Evolutionary conservation across 208 protist species (phyloP).

Genomic region (Leishmania braziliensis): DNA sequence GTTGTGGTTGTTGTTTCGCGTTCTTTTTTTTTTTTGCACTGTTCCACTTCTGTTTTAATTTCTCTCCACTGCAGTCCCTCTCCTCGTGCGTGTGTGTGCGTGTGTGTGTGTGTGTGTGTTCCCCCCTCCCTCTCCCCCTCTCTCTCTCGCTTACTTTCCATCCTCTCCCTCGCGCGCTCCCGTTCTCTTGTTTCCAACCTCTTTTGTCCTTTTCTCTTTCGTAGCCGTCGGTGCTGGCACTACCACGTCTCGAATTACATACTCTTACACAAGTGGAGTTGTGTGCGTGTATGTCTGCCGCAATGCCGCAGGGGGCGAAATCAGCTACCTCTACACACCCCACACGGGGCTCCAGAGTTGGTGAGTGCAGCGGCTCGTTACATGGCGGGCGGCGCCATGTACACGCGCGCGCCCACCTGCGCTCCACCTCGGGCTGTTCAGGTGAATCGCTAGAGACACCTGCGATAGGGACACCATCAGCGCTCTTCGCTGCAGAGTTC

Average conservation of each 20-base stretch:
- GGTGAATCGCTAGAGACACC: background rate
- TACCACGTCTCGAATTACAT: background rate
- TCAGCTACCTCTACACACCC: background rate
- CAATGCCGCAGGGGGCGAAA: background rate
- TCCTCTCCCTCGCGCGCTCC: background rate
- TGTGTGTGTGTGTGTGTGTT: background rate
- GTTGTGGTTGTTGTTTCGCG: background rate
- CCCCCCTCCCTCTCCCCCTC: background rate
- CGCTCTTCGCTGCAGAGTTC: background rate
- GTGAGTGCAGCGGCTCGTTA: background rate
- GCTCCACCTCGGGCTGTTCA: slow-evolving; percentile 5
- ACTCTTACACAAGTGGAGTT: background rate
- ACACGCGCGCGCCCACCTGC: slow-evolving; percentile 3
- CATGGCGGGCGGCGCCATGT: slow-evolving; percentile 26
- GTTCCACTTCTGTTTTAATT: background rate
- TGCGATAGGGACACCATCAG: background rate
- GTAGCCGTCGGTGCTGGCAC: background rate
- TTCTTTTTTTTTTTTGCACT: background rate
- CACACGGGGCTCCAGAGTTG: background rate
- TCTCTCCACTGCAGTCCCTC: background rate
- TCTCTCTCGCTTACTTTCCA: background rate
- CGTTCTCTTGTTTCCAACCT: slow-evolving; percentile 8
- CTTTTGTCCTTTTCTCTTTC: background rate
- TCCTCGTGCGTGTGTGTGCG: background rate
- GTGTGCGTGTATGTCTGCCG: background rate